phyloP scores from a whole-genome alignment of 495 filamentous ascomycete species.

The Aspergillus panamensis region DNA sequence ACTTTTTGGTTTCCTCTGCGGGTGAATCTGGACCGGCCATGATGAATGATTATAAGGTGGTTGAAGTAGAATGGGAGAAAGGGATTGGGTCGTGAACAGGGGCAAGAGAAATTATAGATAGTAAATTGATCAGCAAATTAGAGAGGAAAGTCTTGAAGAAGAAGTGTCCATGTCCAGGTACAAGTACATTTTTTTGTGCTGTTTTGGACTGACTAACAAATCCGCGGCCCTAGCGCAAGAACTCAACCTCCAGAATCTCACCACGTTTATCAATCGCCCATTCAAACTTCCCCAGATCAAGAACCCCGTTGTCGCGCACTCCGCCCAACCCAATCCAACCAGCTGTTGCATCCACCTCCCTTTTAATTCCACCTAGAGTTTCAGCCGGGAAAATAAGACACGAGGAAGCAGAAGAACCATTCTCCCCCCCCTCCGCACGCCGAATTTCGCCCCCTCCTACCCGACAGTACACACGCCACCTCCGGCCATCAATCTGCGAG shows the following conservation, averaged over 20 bases:
- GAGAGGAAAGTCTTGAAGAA: no score
- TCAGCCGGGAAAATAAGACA: neutral
- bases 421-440: slow-evolving; percentile 5
- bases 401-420: neutral
- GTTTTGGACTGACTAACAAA: slow-evolving; percentile 20
- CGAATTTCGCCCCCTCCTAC: neutral
- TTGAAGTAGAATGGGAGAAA: neutral
- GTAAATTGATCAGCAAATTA: neutral
- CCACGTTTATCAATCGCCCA: slow-evolving; percentile 30
- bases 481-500: neutral
- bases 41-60: neutral
- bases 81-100: neutral
- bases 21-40: slow-evolving; percentile 29
- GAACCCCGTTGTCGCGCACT: slow-evolving; percentile 1
- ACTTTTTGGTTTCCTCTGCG: slow-evolving; percentile 45
- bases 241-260: slow-evolving; percentile 25
- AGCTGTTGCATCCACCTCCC: neutral
- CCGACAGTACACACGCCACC: slow-evolving; percentile 1
- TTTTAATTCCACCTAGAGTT: neutral
- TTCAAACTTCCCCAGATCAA: slow-evolving; percentile 8
- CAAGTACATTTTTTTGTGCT: neutral
- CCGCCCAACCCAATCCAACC: slow-evolving; percentile 8
- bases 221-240: slow-evolving; percentile 24
- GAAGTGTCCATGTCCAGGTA: neutral
- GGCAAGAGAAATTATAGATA: neutral